Conservation (phyloP, 331 rosid species). For the Malus hybrid region DNA sequence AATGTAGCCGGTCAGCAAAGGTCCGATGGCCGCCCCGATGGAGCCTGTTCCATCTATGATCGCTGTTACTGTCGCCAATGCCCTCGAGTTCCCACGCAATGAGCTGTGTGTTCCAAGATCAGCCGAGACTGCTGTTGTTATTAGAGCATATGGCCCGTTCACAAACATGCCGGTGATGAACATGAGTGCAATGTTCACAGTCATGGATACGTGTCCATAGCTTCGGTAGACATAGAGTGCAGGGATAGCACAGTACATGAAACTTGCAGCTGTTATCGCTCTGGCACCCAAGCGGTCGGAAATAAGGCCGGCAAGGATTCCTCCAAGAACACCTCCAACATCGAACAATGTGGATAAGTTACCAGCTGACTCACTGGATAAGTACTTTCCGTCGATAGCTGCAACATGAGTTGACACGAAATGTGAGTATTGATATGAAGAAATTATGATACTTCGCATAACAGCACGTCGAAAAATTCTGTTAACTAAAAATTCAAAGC, state of each 20-base stretch:
- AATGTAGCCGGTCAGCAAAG: slow-evolving; percentile 79
- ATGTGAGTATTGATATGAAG: background rate
- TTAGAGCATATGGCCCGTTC: slow-evolving; percentile 94
- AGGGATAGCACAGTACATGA: slow-evolving; percentile 99
- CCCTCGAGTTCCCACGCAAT: slow-evolving; percentile 70
- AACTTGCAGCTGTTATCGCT: slow-evolving; percentile 96
- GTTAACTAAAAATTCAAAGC: background rate
- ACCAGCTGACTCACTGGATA: slow-evolving; percentile 76
- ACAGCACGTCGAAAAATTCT: background rate
- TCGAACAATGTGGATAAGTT: slow-evolving; percentile 82
- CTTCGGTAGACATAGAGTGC: slow-evolving; percentile 82
- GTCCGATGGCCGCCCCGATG: slow-evolving; percentile 94
- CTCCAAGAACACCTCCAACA: slow-evolving; percentile 93
- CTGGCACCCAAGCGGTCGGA: slow-evolving; percentile 78
- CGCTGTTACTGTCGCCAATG: slow-evolving; percentile 91
- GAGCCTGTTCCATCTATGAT: slow-evolving; percentile 98
- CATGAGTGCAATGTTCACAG: slow-evolving; percentile 53
- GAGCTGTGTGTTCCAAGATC: slow-evolving; percentile 97
- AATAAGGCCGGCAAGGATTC: slow-evolving; percentile 89
- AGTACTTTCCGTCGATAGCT: slow-evolving; percentile 82
- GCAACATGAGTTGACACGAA: slow-evolving; percentile 18
- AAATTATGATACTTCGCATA: background rate
- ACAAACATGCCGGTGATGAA: slow-evolving; percentile 87
- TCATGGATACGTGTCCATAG: slow-evolving; percentile 65
- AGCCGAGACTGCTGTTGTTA: slow-evolving; percentile 94